Conservation (phyloP, 345 rosid species). For the Arabidopsis arenosa region DNA sequence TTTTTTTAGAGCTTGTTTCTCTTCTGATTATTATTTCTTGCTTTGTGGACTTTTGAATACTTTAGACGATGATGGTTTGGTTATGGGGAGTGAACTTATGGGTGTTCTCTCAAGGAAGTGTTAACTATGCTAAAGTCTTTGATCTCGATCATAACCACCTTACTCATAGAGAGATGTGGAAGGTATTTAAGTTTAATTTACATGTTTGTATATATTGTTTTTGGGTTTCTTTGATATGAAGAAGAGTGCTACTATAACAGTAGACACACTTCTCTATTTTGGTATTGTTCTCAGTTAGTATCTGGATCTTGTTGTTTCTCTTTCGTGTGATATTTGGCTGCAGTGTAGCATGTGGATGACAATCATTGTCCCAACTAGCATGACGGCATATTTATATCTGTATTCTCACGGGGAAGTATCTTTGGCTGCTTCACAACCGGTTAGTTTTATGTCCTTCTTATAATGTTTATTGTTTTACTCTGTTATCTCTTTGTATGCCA, state of each 20-base stretch:
- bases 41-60: background rate
- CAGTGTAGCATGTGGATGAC: slow-evolving; percentile 99
- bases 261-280: background rate
- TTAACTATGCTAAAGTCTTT: slow-evolving; percentile 84
- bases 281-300: slow-evolving; percentile 7
- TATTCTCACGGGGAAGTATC: slow-evolving; percentile 98
- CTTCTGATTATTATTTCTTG: background rate
- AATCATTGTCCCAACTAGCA: slow-evolving; percentile 89
- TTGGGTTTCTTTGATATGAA: background rate
- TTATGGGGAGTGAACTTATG: slow-evolving; percentile 95
- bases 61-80: slow-evolving; percentile 94
- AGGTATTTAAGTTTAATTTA: slow-evolving; percentile 54
- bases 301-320: slow-evolving; percentile 32
- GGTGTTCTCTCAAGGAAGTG: slow-evolving; percentile 83
- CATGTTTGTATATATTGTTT: background rate
- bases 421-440: slow-evolving; percentile 98
- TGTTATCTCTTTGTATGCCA: slow-evolving; percentile 19
- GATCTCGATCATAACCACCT: slow-evolving; percentile 94
- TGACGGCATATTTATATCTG: slow-evolving; percentile 93
- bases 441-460: slow-evolving; percentile 42
- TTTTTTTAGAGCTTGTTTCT: background rate
- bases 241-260: background rate
- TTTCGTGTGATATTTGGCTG: slow-evolving; percentile 42
- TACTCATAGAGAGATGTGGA: slow-evolving; percentile 91
- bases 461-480: slow-evolving; percentile 6